Evolutionary conservation across 2,329 filamentous ascomycete species (phyloP).

Genomic region (Thelonectria blattea): DNA sequence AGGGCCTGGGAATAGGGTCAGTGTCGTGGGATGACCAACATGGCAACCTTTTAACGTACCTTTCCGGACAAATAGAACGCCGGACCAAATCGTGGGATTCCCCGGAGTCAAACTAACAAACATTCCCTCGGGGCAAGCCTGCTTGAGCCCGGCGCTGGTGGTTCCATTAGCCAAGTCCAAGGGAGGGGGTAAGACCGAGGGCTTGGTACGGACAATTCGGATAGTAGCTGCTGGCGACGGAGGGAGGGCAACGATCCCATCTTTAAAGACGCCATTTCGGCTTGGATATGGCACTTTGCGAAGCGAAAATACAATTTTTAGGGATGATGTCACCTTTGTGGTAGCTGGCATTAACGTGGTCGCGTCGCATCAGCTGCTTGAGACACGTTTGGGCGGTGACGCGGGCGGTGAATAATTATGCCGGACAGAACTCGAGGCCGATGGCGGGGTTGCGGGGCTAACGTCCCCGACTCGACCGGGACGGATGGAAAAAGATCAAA

Average conservation of each 20-base stretch:
- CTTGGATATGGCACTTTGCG: not conserved
- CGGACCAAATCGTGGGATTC: conserved; percentile 83
- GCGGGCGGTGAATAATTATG: conserved; percentile 40
- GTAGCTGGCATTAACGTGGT: not conserved
- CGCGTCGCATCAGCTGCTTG: not conserved
- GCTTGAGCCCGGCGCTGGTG: conserved; percentile 75
- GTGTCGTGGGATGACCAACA: not conserved
- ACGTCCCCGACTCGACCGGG: not conserved
- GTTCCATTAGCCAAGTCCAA: conserved; percentile 34
- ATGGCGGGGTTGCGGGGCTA: conserved; percentile 37
- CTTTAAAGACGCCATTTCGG: conserved; percentile 51
- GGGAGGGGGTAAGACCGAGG: conserved; percentile 7
- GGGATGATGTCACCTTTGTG: not conserved
- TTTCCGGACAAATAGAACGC: conserved; percentile 89
- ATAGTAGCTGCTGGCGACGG: conserved; percentile 76
- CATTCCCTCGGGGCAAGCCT: conserved; percentile 83
- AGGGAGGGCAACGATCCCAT: conserved; percentile 60
- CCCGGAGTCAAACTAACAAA: conserved; percentile 85
- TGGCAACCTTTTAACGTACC: conserved; percentile 57
- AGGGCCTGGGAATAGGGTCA: conserved; percentile 65
- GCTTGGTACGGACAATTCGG: conserved; percentile 73
- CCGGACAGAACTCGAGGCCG: conserved; percentile 26
- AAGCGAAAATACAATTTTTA: not conserved
- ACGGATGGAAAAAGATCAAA: not conserved
- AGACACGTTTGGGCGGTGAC: conserved; percentile 32